Evolutionary conservation across 164 flowering plant genomes (phyloP), one percentile per base, ranked within the genome.

Genomic region (Dillenia suffruticosa): DNA sequence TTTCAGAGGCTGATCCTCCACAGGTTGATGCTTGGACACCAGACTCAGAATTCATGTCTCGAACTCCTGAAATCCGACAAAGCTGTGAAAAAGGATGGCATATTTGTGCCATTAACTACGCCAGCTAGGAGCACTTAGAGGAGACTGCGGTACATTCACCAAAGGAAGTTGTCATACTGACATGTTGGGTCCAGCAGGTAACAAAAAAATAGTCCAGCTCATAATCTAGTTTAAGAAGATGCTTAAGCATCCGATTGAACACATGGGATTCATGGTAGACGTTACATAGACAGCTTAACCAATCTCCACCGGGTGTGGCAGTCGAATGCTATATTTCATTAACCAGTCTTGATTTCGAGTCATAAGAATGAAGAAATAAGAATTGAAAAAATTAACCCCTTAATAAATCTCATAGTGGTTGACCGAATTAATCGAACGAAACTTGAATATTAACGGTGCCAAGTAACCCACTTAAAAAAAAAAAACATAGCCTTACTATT

Each of bases 61-160:
- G 40, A 51, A 62, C 17, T 40, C 82, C 91, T 45, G 62, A 74
- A 70, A 77, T 77, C 56, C 78, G 67, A 22, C 70, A 84, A 49
- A 44, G 51, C 53, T 86, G 87, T 71, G 81, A 79, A 24, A 60
- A 45, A 56, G 84, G 87, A 45, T 77, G 78, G 82, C 58, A 49
- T 14, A 74, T 86, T 15, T 49, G 76, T 58, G 66, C 84, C 5
- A 68, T 86, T 24, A 73, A 69, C 19, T 84, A 84, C 63, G 87
- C 89, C 24, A 82, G 88, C 70, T 81, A 70, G 91, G 91, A 58
- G 76, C 68, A 61, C 84, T 85, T 49, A 17, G 59, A 64, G 91
- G 91, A 70, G 51, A 67, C 45, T 84, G 88, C 69, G 88, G 88
- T 32, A 46, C 63, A 51, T 79, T 75, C 52, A 59, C 44, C 44